Evolutionary conservation across 2,329 filamentous ascomycete genomes (phyloP), one percentile per base, ranked within the genome.

Genomic region (Ascocoryne sarcoides): DNA sequence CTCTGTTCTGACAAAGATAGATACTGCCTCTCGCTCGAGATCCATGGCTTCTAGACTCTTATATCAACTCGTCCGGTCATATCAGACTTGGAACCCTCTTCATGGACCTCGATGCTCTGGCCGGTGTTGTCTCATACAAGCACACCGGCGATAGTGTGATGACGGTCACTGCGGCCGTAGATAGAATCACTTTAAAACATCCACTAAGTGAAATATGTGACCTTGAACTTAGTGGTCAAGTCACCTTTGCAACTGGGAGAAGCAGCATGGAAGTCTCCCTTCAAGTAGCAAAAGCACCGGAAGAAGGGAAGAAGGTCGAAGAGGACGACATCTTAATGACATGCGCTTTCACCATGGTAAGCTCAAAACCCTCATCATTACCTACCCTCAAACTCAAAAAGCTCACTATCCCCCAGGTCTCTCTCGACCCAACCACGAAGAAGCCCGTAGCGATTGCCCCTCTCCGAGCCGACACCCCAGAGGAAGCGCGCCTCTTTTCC

Each of bases 301-400:
- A 66, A 35, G 59, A 68, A 31, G 77, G 75, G 3, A 59, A 74
- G 46, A 55, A 62, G 26, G 61, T 64, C 10, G 69, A 69, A 47
- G 66, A 74, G 2, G 72, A 79, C 32, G 79, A 84, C 56, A 64
- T 83, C 1, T 60, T 84, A 40, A 72, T 84, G 60, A 81, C 76
- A n/a, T 84, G 80, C 60, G 75, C 77, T 5, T 84, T 84, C 54
- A 84, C 80, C 0, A 84, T 85, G 81, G 81, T 84, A 2, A 20
- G 32, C 20, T 10, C 12, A 5, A 10, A 19, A n/a, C 15, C 19
- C 10, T 21, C 4, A 4, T 35, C 32, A 18, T 17, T 19, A 5
- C 10, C 15, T 20, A 35, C 18, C 15, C 23, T 12, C 12, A 26
- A 26, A 7, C 23, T 26, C 23, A 7, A 26, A 26, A 26, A 7